Percentiles rank a stretch among this genome's conserved stretches.
Evolutionary conservation across 2,329 filamentous ascomycete species (phyloP).

Genomic region (Sporothrix luriei): DNA sequence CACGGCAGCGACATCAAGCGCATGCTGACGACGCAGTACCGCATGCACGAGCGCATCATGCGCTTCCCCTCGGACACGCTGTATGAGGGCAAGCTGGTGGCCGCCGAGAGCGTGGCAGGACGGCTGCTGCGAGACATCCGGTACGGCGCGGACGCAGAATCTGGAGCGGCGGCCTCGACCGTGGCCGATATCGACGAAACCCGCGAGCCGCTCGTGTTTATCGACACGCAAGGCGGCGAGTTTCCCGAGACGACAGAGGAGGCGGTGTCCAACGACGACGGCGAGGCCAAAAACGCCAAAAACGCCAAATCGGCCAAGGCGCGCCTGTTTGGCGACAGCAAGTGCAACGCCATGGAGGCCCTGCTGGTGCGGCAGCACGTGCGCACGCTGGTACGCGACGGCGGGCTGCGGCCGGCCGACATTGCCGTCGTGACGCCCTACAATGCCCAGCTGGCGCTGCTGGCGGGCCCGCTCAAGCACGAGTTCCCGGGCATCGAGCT

Average conservation of each 20-base stretch:
- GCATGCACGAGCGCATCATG: conserved; percentile 98
- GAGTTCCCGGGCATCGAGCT: conserved; percentile 82
- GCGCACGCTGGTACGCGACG: conserved; percentile 65
- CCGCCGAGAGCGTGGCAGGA: conserved; percentile 74
- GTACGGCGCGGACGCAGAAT: conserved; percentile 56
- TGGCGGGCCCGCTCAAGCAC: conserved; percentile 75
- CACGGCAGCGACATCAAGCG: conserved; percentile 84
- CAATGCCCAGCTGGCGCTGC: conserved; percentile 84
- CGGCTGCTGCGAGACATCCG: conserved; percentile 76
- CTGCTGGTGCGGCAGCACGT: conserved; percentile 79
- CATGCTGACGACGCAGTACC: conserved; percentile 96
- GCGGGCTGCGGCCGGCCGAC: conserved; percentile 78
- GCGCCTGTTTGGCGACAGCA: conserved; percentile 61
- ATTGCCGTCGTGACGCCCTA: conserved; percentile 96
- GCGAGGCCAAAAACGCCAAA: background rate
- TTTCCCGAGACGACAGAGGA: conserved; percentile 83
- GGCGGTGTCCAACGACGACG: conserved; percentile 50
- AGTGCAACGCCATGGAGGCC: conserved; percentile 91
- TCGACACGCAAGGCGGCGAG: conserved; percentile 93
- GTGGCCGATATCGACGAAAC: conserved; percentile 85
- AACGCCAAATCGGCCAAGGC: background rate
- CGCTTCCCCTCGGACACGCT: conserved; percentile 85
- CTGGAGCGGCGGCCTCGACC: background rate
- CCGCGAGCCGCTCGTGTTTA: conserved; percentile 83
- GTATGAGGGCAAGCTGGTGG: conserved; percentile 79